These are phyloP conservation scores for Aspergillus spinulosporus DNA, from an alignment of 2,329 filamentous ascomycete genomes.

Conservation along the genomic window DNA sequence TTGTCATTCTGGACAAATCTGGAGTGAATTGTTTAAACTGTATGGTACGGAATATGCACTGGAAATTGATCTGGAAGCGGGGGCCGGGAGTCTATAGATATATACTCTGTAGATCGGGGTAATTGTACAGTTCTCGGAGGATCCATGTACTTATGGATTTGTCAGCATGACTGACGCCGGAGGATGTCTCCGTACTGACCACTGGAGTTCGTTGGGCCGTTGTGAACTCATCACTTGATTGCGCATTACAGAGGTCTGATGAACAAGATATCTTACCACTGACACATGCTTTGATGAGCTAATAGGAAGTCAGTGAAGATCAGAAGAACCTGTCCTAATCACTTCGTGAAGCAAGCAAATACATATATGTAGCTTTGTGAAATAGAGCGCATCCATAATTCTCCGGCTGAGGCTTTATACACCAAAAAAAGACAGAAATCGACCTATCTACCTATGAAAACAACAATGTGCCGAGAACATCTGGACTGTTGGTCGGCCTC, in stretches of 20 bases:
- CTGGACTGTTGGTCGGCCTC: not conserved
- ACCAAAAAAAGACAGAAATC: not conserved
- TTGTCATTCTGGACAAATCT: conserved; percentile 57
- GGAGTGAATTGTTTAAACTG: not conserved
- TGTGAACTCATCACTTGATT: too few species aligned
- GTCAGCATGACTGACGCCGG: conserved; percentile 1
- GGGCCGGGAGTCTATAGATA: not conserved
- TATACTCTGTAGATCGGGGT: not conserved
- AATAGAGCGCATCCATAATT: too few species aligned
- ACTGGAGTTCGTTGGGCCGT: too few species aligned
- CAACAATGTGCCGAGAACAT: not conserved
- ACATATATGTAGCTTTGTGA: too few species aligned
- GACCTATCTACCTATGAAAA: not conserved
- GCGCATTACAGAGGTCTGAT: too few species aligned
- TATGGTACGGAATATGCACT: not conserved
- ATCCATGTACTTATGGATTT: conserved; percentile 7
- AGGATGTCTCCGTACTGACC: too few species aligned
- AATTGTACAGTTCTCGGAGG: not conserved
- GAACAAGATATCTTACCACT: too few species aligned
- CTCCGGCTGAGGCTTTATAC: too few species aligned
- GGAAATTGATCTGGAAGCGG: not conserved
- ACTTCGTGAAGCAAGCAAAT: too few species aligned
- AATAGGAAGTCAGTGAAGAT: too few species aligned
- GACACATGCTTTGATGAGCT: too few species aligned
- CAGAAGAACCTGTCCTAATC: too few species aligned